Base-by-base conservation (phyloP, 1,139 yeast species). In the Lodderomyces theae region DNA sequence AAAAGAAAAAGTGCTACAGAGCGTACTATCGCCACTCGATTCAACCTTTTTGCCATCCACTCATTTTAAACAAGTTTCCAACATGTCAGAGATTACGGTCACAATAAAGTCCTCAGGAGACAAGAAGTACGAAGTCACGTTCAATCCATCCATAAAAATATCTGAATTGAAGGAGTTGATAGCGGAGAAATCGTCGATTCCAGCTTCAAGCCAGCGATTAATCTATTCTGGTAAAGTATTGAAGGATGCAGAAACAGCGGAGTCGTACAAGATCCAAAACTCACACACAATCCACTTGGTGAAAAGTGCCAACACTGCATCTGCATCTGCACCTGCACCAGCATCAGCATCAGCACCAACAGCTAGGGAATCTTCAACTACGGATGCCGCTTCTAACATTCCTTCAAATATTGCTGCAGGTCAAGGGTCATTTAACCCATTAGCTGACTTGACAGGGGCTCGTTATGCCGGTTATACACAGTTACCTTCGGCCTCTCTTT, bases 211-310 rank as follows among this genome's bases (percentile, higher is more conserved):
- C 48, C 97, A 90, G 63, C 74, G 97, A 44, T 74, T 92, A 58
- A 90, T 92, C 55, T 92, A 86, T 65, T 86, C 96, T 2, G 98
- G 98, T 30, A 84, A 92, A 54, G 96, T 92, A 34, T 75, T 92
- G 57, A 90, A 90, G 59, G 96, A 92, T 56, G 70, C 69, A 25
- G 95, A 89, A 52, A 77, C 86, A 9, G 64, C 92, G 9, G 81
- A 73, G 22, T 70, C 80, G 5, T 90, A 90, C 69, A 88, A 88
- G 61, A 79, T 92, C 54, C 86, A 86, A 60, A 69, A 77, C 39
- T 97, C 95, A 18, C 95, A 87, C 61, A 83, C 96, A 1, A 72
- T 92, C 44, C 98, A 92, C 63, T 63, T 92, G 52, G 97, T 92
- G 33, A 87, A 85, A 68, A 79, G 81, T 47, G 78, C 81, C 4